A percentile compares a stretch with the other conserved stretches of the same genome.
These are phyloP conservation scores for Phytophthora ohioensis DNA, from an alignment of 352 stramenopile species.

Conservation along the genomic window DNA sequence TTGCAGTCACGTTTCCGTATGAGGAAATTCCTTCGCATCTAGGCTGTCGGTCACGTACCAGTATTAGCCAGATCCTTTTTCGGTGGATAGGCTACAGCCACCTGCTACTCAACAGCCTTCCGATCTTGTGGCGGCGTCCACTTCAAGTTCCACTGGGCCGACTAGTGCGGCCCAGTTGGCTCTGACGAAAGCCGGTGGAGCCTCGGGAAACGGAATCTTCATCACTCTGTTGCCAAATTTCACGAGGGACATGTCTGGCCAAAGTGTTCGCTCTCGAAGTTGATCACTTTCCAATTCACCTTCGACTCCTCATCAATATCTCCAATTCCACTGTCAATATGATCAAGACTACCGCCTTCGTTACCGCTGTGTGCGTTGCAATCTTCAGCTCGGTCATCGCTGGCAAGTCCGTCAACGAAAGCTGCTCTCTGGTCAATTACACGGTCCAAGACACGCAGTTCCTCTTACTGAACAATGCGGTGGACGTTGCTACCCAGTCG, in stretches of 20 bases:
- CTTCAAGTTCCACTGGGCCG: neutral
- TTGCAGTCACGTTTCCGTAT: neutral
- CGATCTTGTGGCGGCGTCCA: constrained; percentile 22
- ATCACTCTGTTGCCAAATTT: neutral
- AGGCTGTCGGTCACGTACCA: neutral
- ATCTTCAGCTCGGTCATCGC: constrained; percentile 2
- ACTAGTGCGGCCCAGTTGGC: constrained; percentile 15
- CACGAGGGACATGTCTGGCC: neutral
- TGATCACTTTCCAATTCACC: constrained; percentile 27
- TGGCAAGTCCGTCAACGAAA: constrained; percentile 19
- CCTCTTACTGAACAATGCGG: constrained; percentile 52
- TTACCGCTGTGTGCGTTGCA: neutral
- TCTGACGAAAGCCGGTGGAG: constrained; percentile 16
- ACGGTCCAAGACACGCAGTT: constrained; percentile 50
- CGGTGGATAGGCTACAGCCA: constrained; percentile 6
- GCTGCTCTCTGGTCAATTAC: constrained; percentile 51
- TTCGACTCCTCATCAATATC: neutral
- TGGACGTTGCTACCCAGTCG: constrained; percentile 29
- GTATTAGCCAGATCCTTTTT: neutral
- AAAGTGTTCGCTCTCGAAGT: neutral
- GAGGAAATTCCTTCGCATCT: neutral
- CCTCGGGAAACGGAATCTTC: neutral
- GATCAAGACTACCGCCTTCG: constrained; percentile 12
- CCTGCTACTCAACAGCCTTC: constrained; percentile 16
- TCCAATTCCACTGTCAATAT: constrained; percentile 1